Evolutionary conservation across 306 rosid species (phyloP).

Genomic region (Castanea crenata): DNA sequence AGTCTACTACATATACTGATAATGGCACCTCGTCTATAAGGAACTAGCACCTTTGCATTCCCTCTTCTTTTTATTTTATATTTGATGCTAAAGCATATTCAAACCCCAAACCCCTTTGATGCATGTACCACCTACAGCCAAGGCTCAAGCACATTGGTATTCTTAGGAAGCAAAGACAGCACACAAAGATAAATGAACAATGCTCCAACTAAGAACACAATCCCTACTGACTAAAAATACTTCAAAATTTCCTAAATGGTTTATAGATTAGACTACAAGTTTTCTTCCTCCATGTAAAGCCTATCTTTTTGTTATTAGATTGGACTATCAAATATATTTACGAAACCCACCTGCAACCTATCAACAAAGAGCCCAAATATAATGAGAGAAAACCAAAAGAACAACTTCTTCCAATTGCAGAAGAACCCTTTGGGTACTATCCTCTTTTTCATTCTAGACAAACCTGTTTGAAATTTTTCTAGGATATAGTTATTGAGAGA

Average conservation of each 20-base stretch:
- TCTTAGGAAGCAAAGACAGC: neutral
- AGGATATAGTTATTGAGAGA: neutral
- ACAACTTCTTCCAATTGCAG: neutral
- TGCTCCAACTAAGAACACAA: neutral
- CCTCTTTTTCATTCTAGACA: neutral
- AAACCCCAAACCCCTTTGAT: neutral
- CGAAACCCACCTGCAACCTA: neutral
- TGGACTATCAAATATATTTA: neutral
- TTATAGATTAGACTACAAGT: neutral
- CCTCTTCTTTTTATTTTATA: neutral
- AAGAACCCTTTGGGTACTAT: neutral
- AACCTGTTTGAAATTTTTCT: neutral
- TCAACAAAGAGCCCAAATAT: neutral
- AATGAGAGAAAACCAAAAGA: neutral
- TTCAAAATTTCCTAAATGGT: neutral
- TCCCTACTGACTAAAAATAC: neutral
- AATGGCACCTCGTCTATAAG: neutral
- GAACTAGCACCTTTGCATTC: neutral
- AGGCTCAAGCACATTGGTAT: neutral
- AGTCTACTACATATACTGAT: neutral
- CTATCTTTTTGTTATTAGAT: neutral
- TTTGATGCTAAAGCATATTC: neutral
- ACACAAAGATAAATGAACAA: neutral
- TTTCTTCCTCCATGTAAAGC: neutral
- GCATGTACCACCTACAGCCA: neutral